These are phyloP conservation scores for Vitis riparia DNA, from an alignment of 164 flowering plant genomes.

Conservation along the genomic window DNA sequence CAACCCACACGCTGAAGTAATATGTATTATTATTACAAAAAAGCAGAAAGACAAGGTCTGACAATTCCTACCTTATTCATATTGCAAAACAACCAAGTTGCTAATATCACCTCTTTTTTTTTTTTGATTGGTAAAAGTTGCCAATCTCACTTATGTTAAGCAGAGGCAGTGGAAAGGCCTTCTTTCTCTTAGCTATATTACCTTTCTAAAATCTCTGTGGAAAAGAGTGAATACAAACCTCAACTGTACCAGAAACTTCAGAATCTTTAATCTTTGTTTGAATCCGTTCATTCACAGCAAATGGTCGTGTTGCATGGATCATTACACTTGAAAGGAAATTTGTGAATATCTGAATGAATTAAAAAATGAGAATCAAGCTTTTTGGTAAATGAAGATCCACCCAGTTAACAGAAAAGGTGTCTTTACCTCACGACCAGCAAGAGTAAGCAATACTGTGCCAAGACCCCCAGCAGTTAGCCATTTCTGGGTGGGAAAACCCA, in stretches of 20 bases:
- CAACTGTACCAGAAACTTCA: conserved; percentile 98
- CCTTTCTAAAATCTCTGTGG: background rate
- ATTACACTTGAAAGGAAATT: conserved; percentile 94
- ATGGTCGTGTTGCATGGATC: conserved; percentile 95
- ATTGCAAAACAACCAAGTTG: no score
- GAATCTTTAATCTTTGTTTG: conserved; percentile 95
- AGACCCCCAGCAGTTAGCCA: conserved; percentile 99
- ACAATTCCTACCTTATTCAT: no score
- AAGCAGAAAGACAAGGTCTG: background rate
- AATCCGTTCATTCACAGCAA: conserved; percentile 90
- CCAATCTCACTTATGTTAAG: background rate
- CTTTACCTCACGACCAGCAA: conserved; percentile 96
- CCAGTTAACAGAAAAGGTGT: conserved; percentile 2
- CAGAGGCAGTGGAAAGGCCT: background rate
- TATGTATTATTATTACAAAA: background rate
- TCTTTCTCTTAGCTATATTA: no score
- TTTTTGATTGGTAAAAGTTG: background rate
- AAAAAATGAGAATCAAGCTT: conserved; percentile 7
- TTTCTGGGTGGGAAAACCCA: conserved; percentile 96
- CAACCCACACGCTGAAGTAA: conserved; percentile 89
- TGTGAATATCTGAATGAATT: conserved; percentile 70
- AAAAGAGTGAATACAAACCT: conserved; percentile 54
- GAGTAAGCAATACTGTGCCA: conserved; percentile 95
- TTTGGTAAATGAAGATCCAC: background rate
- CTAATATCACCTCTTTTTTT: no score